Conservation (phyloP, 352 stramenopile species). For the Peronosclerospora sorghi region DNA sequence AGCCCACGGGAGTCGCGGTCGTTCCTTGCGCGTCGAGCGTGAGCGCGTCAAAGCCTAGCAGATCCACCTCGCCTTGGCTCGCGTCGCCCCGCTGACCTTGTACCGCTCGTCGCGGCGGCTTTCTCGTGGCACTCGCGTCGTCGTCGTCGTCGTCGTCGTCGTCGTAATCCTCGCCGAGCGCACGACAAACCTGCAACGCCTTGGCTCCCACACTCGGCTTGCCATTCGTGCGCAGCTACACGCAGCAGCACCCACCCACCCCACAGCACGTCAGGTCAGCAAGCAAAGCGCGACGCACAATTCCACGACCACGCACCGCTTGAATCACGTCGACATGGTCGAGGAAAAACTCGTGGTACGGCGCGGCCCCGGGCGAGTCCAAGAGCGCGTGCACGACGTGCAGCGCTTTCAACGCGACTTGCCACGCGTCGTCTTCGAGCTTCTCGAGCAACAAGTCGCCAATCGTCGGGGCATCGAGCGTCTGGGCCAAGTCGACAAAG, state of each 20-base stretch:
- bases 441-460: constrained; percentile 82
- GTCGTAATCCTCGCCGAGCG: constrained; percentile 54
- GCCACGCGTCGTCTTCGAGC: constrained; percentile 73
- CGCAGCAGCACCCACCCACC: background rate
- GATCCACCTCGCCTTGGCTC: constrained; percentile 53
- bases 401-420: constrained; percentile 72
- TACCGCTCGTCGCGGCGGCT: constrained; percentile 3
- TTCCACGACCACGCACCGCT: constrained; percentile 25
- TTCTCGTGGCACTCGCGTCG: constrained; percentile 2
- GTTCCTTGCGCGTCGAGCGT: constrained; percentile 28
- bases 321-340: constrained; percentile 78
- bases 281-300: background rate
- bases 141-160: constrained; percentile 38
- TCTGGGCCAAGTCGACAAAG: constrained; percentile 82
- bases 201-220: constrained; percentile 77
- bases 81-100: constrained; percentile 9
- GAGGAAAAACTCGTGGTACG: constrained; percentile 74
- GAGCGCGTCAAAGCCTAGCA: constrained; percentile 58
- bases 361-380: constrained; percentile 45
- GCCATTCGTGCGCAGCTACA: constrained; percentile 52
- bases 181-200: constrained; percentile 52
- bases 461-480: constrained; percentile 73
- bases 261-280: no score
- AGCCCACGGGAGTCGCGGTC: constrained; percentile 14
- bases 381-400: constrained; percentile 70